A percentile compares a stretch with the other conserved stretches of the same genome.
phyloP scores from a whole-genome alignment of 2,329 filamentous ascomycete species.

The Pezicula carpinea region DNA sequence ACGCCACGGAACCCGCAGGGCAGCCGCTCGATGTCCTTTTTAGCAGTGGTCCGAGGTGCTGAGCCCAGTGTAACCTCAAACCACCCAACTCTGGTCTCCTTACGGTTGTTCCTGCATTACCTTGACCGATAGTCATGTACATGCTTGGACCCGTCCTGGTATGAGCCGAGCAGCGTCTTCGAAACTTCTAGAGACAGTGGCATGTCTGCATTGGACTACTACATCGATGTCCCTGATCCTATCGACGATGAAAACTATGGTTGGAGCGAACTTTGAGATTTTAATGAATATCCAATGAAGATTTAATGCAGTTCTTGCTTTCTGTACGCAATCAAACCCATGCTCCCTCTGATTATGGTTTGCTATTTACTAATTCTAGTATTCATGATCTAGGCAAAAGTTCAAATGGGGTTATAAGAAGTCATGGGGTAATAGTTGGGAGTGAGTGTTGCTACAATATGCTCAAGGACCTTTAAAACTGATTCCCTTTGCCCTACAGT shows the following conservation, averaged over 20 bases:
- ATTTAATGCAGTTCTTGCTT: constrained; percentile 7
- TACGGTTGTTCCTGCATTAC: no score
- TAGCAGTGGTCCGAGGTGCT: no score
- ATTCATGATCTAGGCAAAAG: neutral
- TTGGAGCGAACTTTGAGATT: constrained; percentile 3
- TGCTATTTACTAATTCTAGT: neutral
- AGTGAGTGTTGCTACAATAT: neutral
- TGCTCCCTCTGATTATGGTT: no score
- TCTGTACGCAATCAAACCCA: neutral
- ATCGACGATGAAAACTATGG: constrained; percentile 11
- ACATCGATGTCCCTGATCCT: neutral
- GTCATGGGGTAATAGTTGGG: neutral
- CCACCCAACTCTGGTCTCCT: no score
- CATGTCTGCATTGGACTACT: constrained; percentile 6
- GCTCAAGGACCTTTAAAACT: neutral
- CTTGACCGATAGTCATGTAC: no score
- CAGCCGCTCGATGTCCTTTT: no score
- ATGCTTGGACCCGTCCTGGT: neutral
- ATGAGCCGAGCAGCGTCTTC: neutral
- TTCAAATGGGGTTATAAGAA: neutral
- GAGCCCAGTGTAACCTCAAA: no score
- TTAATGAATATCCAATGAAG: constrained; percentile 8
- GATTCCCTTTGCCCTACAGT: neutral
- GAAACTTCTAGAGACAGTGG: neutral
- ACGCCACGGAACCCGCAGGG: no score